Conservation (phyloP, 306 rosid species). For the Abrus precatorius region DNA sequence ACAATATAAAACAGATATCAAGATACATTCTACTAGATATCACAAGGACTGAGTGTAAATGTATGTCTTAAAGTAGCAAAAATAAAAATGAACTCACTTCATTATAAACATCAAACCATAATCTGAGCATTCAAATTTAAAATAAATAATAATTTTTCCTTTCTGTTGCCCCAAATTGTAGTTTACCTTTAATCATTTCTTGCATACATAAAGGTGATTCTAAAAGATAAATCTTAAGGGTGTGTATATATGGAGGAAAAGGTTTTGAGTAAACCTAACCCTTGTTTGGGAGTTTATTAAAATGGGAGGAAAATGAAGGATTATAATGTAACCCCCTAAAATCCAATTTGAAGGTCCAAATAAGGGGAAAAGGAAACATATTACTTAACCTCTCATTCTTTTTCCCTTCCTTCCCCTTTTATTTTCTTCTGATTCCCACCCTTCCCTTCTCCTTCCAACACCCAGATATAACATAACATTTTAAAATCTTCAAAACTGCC, state of each 20-base stretch:
- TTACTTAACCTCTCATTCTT: background rate
- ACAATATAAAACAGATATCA: slow-evolving; percentile 9
- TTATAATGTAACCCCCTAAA: background rate
- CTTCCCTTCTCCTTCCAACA: background rate
- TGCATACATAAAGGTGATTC: slow-evolving; percentile 22
- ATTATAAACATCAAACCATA: slow-evolving; percentile 27
- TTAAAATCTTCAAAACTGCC: background rate
- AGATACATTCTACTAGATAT: slow-evolving; percentile 19
- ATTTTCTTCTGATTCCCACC: background rate
- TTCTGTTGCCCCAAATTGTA: background rate
- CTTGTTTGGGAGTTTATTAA: background rate
- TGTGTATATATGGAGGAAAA: slow-evolving; percentile 28
- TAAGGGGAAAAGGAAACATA: background rate
- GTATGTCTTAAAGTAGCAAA: slow-evolving; percentile 5
- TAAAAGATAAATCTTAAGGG: background rate
- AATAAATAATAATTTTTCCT: slow-evolving; percentile 10
- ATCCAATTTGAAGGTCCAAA: background rate
- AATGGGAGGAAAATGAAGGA: slow-evolving; percentile 10
- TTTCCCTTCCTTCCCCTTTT: background rate
- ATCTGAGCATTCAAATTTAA: slow-evolving; percentile 22
- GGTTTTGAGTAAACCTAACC: slow-evolving; percentile 16
- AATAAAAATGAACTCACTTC: slow-evolving; percentile 32
- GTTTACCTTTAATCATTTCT: background rate
- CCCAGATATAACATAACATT: background rate
- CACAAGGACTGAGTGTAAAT: slow-evolving; percentile 5